A percentile compares a stretch with the other conserved stretches of the same genome.
Evolutionary conservation across 2,329 filamentous ascomycete species (phyloP).

Genomic region (Penicillium decumbens): DNA sequence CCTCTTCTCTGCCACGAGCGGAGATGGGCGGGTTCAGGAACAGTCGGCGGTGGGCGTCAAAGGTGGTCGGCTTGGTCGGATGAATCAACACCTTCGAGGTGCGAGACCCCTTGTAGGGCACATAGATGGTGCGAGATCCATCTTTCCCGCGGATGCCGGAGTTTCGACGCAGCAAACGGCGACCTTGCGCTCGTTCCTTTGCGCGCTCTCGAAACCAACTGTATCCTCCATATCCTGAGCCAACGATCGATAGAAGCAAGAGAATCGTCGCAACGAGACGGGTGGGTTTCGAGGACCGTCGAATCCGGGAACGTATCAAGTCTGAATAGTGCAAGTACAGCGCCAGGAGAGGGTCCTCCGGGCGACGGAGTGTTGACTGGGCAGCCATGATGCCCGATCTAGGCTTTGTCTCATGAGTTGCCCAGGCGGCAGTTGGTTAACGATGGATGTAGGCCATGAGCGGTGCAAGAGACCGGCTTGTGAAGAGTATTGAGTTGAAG

Average conservation of each 20-base stretch:
- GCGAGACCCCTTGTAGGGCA: conserved; percentile 70
- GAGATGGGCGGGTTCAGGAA: conserved; percentile 88
- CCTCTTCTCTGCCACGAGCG: conserved; percentile 67
- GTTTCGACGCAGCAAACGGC: conserved; percentile 78
- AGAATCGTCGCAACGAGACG: conserved; percentile 71
- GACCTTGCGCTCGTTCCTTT: conserved; percentile 76
- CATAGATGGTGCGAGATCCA: conserved; percentile 89
- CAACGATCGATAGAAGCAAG: conserved; percentile 72
- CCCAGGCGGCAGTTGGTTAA: conserved; percentile 9
- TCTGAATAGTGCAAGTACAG: conserved; percentile 53
- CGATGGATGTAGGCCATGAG: conserved; percentile 9
- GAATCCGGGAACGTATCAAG: conserved; percentile 50
- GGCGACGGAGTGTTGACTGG: conserved; percentile 73
- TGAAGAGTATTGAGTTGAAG: neutral
- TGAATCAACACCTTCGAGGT: conserved; percentile 89
- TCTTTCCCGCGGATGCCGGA: conserved; percentile 92
- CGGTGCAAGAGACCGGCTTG: conserved; percentile 1
- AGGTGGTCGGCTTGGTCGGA: conserved; percentile 85
- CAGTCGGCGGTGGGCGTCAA: conserved; percentile 88
- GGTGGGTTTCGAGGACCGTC: conserved; percentile 63
- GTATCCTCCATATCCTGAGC: conserved; percentile 71
- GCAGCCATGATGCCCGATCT: conserved; percentile 61
- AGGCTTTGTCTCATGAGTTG: conserved; percentile 7
- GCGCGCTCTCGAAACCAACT: conserved; percentile 69
- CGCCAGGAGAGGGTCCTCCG: conserved; percentile 62